These are phyloP conservation scores for Periconia sp. DNA, from an alignment of 2,329 filamentous ascomycete genomes.

Conservation along the genomic window DNA sequence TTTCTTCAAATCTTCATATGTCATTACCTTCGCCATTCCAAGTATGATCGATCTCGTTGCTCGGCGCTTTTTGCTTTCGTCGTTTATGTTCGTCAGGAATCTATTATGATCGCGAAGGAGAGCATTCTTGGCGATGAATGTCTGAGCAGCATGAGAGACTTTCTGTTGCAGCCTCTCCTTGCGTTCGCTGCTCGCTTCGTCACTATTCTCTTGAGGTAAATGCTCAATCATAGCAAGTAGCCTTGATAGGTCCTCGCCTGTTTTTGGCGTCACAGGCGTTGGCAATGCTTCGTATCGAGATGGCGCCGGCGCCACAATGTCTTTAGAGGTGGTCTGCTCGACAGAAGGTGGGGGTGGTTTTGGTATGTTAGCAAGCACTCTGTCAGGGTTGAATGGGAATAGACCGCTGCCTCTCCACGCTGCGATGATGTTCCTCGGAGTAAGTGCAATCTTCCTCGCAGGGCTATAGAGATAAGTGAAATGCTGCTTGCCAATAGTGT, in stretches of 20 bases:
- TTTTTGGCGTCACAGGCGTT: constrained; percentile 24
- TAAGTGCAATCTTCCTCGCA: constrained; percentile 22
- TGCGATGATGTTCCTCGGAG: constrained; percentile 31
- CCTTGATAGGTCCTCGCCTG: constrained; percentile 13
- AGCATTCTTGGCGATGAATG: constrained; percentile 19
- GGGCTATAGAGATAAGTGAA: constrained; percentile 32
- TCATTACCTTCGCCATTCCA: constrained; percentile 29
- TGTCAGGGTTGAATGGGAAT: constrained; percentile 33
- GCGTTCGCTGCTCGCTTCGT: constrained; percentile 11
- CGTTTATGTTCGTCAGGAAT: constrained; percentile 17
- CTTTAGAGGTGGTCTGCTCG: no score
- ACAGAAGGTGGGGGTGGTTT: no score
- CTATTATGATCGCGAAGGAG: constrained; percentile 28
- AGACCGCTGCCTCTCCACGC: constrained; percentile 27
- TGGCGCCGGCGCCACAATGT: no score
- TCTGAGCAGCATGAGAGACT: constrained; percentile 21
- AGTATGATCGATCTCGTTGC: constrained; percentile 26
- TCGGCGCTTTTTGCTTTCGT: constrained; percentile 30
- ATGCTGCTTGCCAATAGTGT: constrained; percentile 28
- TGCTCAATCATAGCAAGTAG: constrained; percentile 19
- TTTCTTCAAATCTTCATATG: constrained; percentile 26
- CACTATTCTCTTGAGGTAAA: constrained; percentile 19
- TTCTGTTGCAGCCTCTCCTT: constrained; percentile 9
- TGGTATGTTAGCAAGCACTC: constrained; percentile 31
- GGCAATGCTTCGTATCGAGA: neutral